These are phyloP conservation scores for Peltaster fructicola DNA, from an alignment of 2,329 filamentous ascomycete species.

Conservation along the genomic window DNA sequence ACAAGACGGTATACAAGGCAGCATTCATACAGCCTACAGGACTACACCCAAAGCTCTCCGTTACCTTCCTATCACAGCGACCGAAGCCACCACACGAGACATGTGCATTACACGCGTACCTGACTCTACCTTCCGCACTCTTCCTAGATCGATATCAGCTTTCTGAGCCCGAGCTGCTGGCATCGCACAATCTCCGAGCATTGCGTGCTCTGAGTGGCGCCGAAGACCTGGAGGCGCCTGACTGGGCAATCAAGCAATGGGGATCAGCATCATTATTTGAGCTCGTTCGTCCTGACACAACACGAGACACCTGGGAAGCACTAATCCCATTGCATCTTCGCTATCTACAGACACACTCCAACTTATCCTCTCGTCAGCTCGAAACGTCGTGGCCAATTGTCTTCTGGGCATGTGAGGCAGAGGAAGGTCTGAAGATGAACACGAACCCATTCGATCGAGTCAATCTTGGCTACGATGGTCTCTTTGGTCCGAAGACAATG, in stretches of 20 bases:
- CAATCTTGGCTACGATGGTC: conserved; percentile 69
- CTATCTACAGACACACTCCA: conserved; percentile 42
- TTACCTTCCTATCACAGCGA: conserved; percentile 41
- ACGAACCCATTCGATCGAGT: conserved; percentile 70
- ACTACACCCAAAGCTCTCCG: conserved; percentile 63
- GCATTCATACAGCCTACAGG: conserved; percentile 56
- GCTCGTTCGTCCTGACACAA: conserved; percentile 30
- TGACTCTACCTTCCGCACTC: conserved; percentile 63
- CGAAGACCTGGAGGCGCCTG: conserved; percentile 79
- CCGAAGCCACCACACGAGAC: conserved; percentile 30
- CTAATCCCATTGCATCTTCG: conserved; percentile 72
- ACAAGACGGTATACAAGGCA: conserved; percentile 27
- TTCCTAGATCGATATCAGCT: conserved; percentile 86
- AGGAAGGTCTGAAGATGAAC: conserved; percentile 44
- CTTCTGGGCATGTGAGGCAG: conserved; percentile 74
- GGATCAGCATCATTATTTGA: conserved; percentile 64
- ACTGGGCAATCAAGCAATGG: conserved; percentile 61
- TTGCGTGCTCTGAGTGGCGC: conserved; percentile 54
- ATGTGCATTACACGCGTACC: conserved; percentile 61
- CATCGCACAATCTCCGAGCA: conserved; percentile 58
- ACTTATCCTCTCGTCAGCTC: conserved; percentile 29
- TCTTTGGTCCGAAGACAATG: conserved; percentile 59
- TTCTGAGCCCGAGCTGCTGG: conserved; percentile 54
- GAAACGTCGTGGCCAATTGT: conserved; percentile 65
- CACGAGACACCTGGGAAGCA: conserved; percentile 36